Conservation (phyloP, 2,329 filamentous ascomycete species). For the Trichophyton mentagrophytes region DNA sequence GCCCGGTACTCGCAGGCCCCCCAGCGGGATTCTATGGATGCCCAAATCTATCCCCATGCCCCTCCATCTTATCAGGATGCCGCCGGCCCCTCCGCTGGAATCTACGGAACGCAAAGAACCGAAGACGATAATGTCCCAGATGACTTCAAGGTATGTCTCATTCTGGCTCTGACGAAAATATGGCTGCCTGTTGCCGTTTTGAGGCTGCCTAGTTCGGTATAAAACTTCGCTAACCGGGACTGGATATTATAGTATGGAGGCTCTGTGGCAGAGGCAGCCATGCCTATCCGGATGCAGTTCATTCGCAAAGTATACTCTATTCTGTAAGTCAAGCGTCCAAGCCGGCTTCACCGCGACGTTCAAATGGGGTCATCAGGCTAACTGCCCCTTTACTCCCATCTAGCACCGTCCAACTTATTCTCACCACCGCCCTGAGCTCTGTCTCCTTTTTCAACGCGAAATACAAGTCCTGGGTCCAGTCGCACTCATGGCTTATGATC, state of each 20-base stretch:
- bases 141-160: slow-evolving; percentile 71
- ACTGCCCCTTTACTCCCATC: neutral
- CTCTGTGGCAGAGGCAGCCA: slow-evolving; percentile 79
- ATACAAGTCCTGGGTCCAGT: slow-evolving; percentile 81
- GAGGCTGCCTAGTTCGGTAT: neutral
- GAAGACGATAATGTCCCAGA: slow-evolving; percentile 89
- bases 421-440: slow-evolving; percentile 66
- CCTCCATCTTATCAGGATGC: slow-evolving; percentile 68
- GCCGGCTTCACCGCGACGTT: neutral
- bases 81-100: slow-evolving; percentile 43
- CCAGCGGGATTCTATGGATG: slow-evolving; percentile 74
- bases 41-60: slow-evolving; percentile 56
- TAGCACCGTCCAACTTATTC: slow-evolving; percentile 76
- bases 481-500: slow-evolving; percentile 73
- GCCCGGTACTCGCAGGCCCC: slow-evolving; percentile 74
- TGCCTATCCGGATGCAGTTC: slow-evolving; percentile 95
- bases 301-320: slow-evolving; percentile 97
- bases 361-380: too few species aligned
- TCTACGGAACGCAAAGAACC: slow-evolving; percentile 54
- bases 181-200: neutral
- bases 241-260: slow-evolving; percentile 61
- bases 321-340: slow-evolving; percentile 40
- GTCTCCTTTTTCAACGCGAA: slow-evolving; percentile 69
- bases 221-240: neutral
- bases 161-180: neutral